Percentiles rank a stretch among this genome's conserved stretches.
Conservation (phyloP, 345 rosid genomes). For the Gossypium mustelinum region DNA sequence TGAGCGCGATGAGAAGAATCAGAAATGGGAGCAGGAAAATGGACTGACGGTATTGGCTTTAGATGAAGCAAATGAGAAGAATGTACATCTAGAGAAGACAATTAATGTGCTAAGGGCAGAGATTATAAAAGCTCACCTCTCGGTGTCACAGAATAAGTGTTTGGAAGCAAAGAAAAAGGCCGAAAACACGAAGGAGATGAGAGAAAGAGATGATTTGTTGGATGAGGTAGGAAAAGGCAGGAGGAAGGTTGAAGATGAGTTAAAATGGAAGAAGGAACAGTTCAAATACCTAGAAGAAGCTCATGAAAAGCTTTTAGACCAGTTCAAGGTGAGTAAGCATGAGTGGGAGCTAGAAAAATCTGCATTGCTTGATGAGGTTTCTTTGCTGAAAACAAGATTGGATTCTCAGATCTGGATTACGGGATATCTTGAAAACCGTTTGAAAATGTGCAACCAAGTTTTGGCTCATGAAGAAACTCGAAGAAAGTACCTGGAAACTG, state of each 20-base stretch:
- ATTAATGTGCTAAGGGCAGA: conserved; percentile 52
- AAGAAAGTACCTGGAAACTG: conserved; percentile 63
- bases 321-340: conserved; percentile 45
- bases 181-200: conserved; percentile 37
- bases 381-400: conserved; percentile 56
- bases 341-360: conserved; percentile 63
- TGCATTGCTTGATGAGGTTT: conserved; percentile 48
- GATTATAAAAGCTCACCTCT: conserved; percentile 51
- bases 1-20: conserved; percentile 36
- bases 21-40: conserved; percentile 52
- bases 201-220: conserved; percentile 53
- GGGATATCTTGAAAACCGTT: conserved; percentile 52
- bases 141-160: conserved; percentile 42
- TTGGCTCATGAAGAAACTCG: conserved; percentile 73
- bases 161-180: conserved; percentile 49
- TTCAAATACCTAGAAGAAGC: conserved; percentile 90
- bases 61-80: conserved; percentile 68
- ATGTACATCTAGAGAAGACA: conserved; percentile 48
- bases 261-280: conserved; percentile 95
- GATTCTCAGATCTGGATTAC: conserved; percentile 72
- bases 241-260: conserved; percentile 48
- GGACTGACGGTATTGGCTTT: conserved; percentile 39
- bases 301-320: conserved; percentile 49
- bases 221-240: conserved; percentile 51
- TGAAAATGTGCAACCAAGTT: conserved; percentile 58